Base-by-base conservation (phyloP, 306 rosid genomes). In the Herpetospermum pedunculosum region DNA sequence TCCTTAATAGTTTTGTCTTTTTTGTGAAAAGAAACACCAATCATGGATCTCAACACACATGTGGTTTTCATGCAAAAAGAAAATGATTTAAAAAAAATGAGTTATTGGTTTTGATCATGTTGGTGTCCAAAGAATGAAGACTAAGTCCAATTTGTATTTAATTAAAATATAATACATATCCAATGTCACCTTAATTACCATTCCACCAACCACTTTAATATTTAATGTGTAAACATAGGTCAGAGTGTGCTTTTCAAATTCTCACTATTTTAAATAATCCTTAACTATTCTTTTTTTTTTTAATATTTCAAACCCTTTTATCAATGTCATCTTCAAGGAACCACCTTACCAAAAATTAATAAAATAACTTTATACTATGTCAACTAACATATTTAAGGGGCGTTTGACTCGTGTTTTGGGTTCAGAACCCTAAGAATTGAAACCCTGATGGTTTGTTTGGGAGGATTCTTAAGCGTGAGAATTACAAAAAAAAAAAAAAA, bases 121-220 rank as follows among this genome's bases (percentile, higher is more conserved):
- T 63, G 26, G 11, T 67, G 72, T 67, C 16, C 35, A 40, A 67
- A 14, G 7, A 34, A 68, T 25, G 34, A 14, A 68, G 73, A 68
- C 53, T 6, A 41, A 67, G 35, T 67, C 52, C 18, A 40, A 38
- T 25, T 67, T 40, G 8, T 40, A 41, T 38, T 38, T 40, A 67
- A 67, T 40, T 38, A 67, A 67, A 67, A 11, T 0, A 2, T 43
- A 32, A 40, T 67, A 15, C 26, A 23, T 67, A 59, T 40, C 52
- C 34, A 65, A 65, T 40, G 29, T 21, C 50, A 35, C n/a, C 34
- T 40, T 23, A 25, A 16, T 25, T 34, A n/a, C 7, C 26, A 12
- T 67, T 67, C 52, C 52, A 67, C 72, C 72, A 67, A 67, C 72
- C 30, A 37, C 49, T 64, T 37, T 30, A 64, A 64, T 19, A 18